Conservation (phyloP, 163 green algal genomes). For the Volvox carteri region DNA sequence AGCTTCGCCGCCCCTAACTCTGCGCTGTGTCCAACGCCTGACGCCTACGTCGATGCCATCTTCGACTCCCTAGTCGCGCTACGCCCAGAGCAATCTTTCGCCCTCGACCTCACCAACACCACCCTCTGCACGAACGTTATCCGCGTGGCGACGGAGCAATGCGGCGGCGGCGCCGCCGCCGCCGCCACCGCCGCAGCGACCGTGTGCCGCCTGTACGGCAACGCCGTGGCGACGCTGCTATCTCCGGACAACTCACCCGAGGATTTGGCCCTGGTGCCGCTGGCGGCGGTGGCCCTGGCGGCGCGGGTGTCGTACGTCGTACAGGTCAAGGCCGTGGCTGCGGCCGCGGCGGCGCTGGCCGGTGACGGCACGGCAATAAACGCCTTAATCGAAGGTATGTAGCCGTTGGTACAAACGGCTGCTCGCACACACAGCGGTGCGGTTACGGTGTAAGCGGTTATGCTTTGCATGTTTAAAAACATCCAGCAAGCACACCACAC, state of each 20-base stretch:
- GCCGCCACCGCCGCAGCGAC: background rate
- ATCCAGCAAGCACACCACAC: too few species aligned
- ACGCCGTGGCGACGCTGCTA: background rate
- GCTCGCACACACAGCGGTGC: too few species aligned
- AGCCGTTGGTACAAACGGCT: too few species aligned
- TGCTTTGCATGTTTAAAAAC: too few species aligned
- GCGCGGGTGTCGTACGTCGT: constrained; percentile 24
- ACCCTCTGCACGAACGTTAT: background rate
- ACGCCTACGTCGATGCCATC: background rate
- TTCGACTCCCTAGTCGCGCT: background rate
- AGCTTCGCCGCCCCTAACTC: background rate
- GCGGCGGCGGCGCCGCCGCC: background rate
- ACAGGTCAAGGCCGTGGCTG: background rate
- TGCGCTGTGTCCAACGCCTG: background rate
- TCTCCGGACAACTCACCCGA: background rate
- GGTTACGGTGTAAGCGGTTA: too few species aligned
- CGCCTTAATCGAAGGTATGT: background rate
- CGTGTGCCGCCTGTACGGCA: background rate
- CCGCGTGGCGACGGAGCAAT: background rate
- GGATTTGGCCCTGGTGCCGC: background rate
- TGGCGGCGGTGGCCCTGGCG: background rate
- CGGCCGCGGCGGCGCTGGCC: background rate
- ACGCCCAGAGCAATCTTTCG: background rate
- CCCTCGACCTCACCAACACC: background rate
- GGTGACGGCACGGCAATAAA: background rate